These are phyloP conservation scores for Arabis hirsuta DNA, from an alignment of 345 rosid genomes.

Conservation along the genomic window DNA sequence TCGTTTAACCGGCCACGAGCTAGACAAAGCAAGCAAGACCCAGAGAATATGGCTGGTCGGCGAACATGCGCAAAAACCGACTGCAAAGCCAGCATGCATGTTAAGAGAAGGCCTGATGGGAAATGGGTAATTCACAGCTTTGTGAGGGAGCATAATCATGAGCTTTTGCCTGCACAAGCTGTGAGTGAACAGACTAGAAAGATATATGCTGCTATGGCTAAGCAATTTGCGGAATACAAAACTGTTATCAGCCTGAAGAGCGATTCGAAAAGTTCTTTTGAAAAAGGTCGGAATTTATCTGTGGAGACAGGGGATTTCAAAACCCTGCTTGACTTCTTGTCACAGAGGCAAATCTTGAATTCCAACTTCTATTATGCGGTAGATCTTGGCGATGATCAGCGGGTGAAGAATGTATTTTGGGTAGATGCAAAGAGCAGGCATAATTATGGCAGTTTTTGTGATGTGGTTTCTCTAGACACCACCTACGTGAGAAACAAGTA, in stretches of 20 bases:
- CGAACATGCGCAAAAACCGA: conserved; percentile 65
- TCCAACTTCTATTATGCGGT: conserved; percentile 70
- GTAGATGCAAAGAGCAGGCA: conserved; percentile 71
- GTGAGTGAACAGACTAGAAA: conserved; percentile 73
- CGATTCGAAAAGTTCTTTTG: conserved; percentile 51
- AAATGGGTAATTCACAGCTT: conserved; percentile 76
- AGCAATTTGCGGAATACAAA: conserved; percentile 69
- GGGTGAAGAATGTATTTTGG: conserved; percentile 64
- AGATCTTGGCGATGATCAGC: conserved; percentile 65
- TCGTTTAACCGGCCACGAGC: conserved; percentile 61
- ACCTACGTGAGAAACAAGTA: conserved; percentile 62
- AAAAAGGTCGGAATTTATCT: conserved; percentile 52
- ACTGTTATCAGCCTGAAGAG: conserved; percentile 56
- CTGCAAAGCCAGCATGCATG: conserved; percentile 86
- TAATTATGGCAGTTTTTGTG: conserved; percentile 60
- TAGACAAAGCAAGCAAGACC: conserved; percentile 64
- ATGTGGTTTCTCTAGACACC: conserved; percentile 67
- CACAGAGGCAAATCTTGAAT: conserved; percentile 56
- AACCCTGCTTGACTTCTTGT: conserved; percentile 54
- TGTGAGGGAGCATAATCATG: conserved; percentile 75
- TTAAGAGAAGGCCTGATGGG: conserved; percentile 74
- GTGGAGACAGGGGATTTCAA: conserved; percentile 61
- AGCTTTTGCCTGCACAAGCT: conserved; percentile 77
- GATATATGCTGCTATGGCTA: conserved; percentile 77
- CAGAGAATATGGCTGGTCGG: conserved; percentile 60